A percentile compares a stretch with the other conserved stretches of the same genome.
phyloP scores from a whole-genome alignment of 148 eudicot species.

The Beta vulgaris region DNA sequence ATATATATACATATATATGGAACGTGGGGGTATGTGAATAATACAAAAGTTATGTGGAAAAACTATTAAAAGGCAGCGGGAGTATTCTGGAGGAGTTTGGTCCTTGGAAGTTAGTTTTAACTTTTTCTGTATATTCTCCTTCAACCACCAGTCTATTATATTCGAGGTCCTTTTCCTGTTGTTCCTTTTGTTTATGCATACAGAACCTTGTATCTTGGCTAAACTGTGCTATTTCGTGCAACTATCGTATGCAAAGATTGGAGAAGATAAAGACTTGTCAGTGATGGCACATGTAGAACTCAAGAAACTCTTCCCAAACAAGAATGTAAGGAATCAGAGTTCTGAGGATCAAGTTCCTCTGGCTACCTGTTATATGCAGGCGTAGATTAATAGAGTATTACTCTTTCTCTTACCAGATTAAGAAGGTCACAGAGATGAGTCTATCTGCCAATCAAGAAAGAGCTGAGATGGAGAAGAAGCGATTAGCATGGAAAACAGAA shows the following conservation, averaged over 20 bases:
- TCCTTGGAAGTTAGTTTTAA: not conserved
- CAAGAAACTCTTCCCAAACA: slow-evolving; percentile 68
- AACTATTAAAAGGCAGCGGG: no score
- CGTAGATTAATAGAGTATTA: not conserved
- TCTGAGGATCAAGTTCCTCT: not conserved
- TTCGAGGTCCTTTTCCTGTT: not conserved
- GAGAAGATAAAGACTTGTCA: slow-evolving; percentile 77
- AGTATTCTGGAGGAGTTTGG: not conserved
- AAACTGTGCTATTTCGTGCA: not conserved
- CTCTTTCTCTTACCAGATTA: slow-evolving; percentile 44
- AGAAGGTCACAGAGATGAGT: slow-evolving; percentile 69
- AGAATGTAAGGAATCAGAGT: slow-evolving; percentile 50
- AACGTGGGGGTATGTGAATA: no score
- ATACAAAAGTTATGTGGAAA: no score
- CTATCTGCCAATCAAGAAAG: slow-evolving; percentile 90
- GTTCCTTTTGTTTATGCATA: not conserved
- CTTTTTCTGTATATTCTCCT: not conserved
- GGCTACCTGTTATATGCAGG: not conserved
- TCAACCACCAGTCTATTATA: no score
- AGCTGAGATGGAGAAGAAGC: slow-evolving; percentile 65
- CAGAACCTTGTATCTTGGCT: not conserved
- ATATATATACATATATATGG: no score
- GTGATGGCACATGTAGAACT: slow-evolving; percentile 67
- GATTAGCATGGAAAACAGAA: slow-evolving; percentile 76
- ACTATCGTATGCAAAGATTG: slow-evolving; percentile 42